Percentiles rank a stretch among this genome's conserved stretches.
Conservation (phyloP, 2,329 filamentous ascomycete species). For the Calonectria ilicicola region DNA sequence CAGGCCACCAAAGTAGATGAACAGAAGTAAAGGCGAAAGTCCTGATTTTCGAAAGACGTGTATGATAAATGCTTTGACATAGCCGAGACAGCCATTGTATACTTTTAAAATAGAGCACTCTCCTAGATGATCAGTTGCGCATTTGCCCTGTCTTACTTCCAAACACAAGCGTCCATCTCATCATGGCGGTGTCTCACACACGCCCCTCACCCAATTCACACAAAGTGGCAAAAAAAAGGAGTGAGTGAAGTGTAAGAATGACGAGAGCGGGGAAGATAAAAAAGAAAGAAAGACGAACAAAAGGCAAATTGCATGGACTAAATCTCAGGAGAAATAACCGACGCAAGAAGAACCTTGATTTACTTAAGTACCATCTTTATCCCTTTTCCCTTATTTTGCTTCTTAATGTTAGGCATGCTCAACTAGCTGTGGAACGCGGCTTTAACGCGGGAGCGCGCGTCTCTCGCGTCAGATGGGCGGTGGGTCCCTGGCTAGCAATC, state of each 20-base stretch:
- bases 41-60: slow-evolving; percentile 22
- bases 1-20: background rate
- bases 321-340: no score
- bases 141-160: background rate
- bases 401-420: no score
- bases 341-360: no score
- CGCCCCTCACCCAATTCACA: no score
- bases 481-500: slow-evolving; percentile 13
- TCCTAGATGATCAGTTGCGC: slow-evolving; percentile 9
- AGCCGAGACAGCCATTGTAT: slow-evolving; percentile 35
- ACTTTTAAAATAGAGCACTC: slow-evolving; percentile 25
- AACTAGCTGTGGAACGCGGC: background rate
- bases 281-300: no score
- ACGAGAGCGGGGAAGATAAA: no score
- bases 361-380: no score
- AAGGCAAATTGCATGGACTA: no score
- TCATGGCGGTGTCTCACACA: no score
- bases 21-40: background rate
- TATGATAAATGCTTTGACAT: slow-evolving; percentile 35
- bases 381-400: no score
- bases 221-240: no score
- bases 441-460: slow-evolving; percentile 26
- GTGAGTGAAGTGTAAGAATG: no score
- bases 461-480: slow-evolving; percentile 32
- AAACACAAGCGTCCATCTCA: background rate